Conservation (phyloP, 2,329 filamentous ascomycete species). For the Aureobasidium mangrovei region DNA sequence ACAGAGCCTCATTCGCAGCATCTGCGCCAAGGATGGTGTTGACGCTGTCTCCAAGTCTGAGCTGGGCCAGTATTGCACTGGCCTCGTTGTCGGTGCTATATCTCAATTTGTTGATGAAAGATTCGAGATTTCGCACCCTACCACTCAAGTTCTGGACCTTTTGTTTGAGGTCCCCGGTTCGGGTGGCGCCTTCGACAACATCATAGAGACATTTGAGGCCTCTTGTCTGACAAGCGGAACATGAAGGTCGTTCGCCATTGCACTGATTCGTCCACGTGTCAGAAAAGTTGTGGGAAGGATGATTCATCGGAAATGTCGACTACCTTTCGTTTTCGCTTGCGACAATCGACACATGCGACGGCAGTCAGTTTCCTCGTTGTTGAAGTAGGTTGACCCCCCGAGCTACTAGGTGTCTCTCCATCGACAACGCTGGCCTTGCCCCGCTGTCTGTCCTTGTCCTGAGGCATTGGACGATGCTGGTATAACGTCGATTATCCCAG, state of each 20-base stretch:
- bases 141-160: neutral
- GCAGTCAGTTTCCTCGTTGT: constrained; percentile 10
- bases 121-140: constrained; percentile 3
- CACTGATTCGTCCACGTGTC: constrained; percentile 4
- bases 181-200: constrained; percentile 10
- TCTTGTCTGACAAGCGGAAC: constrained; percentile 6
- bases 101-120: constrained; percentile 6
- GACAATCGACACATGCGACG: constrained; percentile 11
- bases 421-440: constrained; percentile 3
- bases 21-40: constrained; percentile 1
- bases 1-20: neutral
- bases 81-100: constrained; percentile 11
- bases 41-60: constrained; percentile 9
- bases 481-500: neutral
- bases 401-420: neutral
- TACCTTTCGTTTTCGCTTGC: constrained; percentile 13
- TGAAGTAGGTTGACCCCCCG: neutral
- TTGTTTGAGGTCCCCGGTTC: constrained; percentile 9
- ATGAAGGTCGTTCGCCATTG: constrained; percentile 8
- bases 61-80: constrained; percentile 5
- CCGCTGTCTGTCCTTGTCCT: constrained; percentile 10
- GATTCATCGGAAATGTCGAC: neutral
- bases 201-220: constrained; percentile 6
- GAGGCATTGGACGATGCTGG: constrained; percentile 4
- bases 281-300: neutral